Percentiles rank a stretch among this genome's conserved stretches.
Conservation (phyloP, 2,329 filamentous ascomycete species). For the Trichoderma koningiopsis region DNA sequence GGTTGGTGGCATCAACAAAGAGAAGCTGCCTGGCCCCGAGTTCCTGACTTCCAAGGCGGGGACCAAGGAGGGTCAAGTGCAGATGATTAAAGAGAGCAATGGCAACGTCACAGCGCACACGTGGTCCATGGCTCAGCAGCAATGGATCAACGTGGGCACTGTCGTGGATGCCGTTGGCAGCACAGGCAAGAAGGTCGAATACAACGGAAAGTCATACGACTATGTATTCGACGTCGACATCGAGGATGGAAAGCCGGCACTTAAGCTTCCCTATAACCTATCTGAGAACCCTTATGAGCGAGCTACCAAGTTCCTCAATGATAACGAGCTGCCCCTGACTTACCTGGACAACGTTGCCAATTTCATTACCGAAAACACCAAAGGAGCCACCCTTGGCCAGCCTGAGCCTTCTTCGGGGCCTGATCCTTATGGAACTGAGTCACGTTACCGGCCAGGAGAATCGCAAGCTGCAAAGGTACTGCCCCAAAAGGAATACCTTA, state of each 20-base stretch:
- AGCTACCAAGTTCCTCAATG: conserved; percentile 85
- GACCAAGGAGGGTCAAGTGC: conserved; percentile 94
- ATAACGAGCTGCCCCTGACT: conserved; percentile 82
- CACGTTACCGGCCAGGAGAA: conserved; percentile 72
- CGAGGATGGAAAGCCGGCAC: conserved; percentile 86
- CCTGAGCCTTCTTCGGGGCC: conserved; percentile 53
- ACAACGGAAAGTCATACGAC: conserved; percentile 87
- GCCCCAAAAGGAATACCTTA: conserved; percentile 78
- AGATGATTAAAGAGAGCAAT: conserved; percentile 83
- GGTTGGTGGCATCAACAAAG: conserved; percentile 82
- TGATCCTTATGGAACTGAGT: conserved; percentile 78
- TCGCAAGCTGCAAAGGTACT: conserved; percentile 60
- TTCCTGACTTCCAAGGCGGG: conserved; percentile 81
- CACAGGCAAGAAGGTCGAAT: conserved; percentile 73
- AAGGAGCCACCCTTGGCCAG: conserved; percentile 80
- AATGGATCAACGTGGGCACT: conserved; percentile 90
- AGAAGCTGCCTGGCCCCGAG: conserved; percentile 84
- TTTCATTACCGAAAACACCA: conserved; percentile 88
- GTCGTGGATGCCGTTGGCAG: conserved; percentile 89
- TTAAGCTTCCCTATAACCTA: conserved; percentile 93
- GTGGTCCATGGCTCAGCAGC: conserved; percentile 71
- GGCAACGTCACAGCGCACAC: conserved; percentile 84
- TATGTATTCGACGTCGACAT: conserved; percentile 97
- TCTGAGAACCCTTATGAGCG: conserved; percentile 91
- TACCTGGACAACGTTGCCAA: conserved; percentile 92